phyloP scores from a whole-genome alignment of 2,329 filamentous ascomycete species.

The Phyllosticta ampelicida region DNA sequence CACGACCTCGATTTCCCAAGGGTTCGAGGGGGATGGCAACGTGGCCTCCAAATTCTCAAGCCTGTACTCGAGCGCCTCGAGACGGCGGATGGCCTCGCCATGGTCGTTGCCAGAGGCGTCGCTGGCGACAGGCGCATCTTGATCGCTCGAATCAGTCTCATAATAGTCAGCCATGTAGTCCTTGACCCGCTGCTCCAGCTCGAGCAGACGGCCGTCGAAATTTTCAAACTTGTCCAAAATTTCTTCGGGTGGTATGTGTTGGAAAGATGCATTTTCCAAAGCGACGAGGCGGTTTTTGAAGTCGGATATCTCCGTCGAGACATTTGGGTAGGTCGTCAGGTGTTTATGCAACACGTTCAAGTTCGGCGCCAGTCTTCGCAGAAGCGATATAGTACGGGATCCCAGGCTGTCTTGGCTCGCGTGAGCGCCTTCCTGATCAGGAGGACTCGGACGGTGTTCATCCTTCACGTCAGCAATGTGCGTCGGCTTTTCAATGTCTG shows the following conservation, averaged over 20 bases:
- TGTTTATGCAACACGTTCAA: conserved; percentile 26
- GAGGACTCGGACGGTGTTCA: neutral
- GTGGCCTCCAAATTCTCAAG: conserved; percentile 47
- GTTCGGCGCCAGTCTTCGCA: conserved; percentile 24
- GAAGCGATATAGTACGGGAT: neutral
- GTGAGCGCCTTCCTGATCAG: neutral
- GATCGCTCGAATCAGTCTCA: conserved; percentile 15
- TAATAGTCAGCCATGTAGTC: conserved; percentile 21
- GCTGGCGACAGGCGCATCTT: conserved; percentile 25
- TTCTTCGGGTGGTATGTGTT: conserved; percentile 55
- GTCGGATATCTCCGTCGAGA: conserved; percentile 42
- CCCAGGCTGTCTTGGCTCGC: neutral
- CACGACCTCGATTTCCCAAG: conserved; percentile 68
- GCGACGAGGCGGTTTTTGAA: conserved; percentile 56
- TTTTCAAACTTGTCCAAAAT: conserved; percentile 57
- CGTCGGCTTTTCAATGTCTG: neutral
- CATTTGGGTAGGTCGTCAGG: conserved; percentile 27
- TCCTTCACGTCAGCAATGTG: neutral
- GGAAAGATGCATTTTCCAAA: conserved; percentile 61
- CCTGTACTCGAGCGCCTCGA: conserved; percentile 39
- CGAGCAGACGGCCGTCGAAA: conserved; percentile 55
- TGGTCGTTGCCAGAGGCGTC: conserved; percentile 18
- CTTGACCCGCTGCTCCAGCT: conserved; percentile 49
- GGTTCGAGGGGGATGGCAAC: conserved; percentile 50
- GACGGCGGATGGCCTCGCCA: conserved; percentile 30